These are phyloP conservation scores for Coemansia sp. DNA, from an alignment of 192 early-diverging fungal genomes.

Conservation along the genomic window DNA sequence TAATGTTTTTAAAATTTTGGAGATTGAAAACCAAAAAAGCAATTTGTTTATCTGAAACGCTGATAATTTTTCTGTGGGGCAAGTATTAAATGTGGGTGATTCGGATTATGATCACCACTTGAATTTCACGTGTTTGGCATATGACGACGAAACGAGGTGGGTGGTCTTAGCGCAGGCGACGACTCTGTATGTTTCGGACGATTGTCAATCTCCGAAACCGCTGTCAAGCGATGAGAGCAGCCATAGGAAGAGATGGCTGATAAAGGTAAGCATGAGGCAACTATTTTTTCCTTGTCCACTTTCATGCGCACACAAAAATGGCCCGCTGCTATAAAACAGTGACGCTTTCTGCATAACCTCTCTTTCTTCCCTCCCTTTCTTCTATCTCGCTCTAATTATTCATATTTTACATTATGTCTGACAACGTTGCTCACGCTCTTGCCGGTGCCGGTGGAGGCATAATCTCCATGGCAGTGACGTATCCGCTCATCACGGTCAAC, in stretches of 20 bases:
- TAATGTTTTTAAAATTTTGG: not conserved
- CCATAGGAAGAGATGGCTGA: not conserved
- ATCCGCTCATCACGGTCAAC: slow-evolving; percentile 82
- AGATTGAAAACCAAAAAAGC: not conserved
- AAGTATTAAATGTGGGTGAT: not conserved
- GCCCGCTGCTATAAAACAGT: not conserved
- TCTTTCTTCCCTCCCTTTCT: not conserved
- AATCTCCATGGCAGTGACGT: slow-evolving; percentile 91
- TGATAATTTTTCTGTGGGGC: not conserved
- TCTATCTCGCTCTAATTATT: not conserved
- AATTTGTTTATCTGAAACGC: not conserved
- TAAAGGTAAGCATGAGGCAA: not conserved
- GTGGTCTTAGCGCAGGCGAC: slow-evolving; percentile 1
- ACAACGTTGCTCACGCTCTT: slow-evolving; percentile 81
- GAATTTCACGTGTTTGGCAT: not conserved
- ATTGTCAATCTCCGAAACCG: not conserved
- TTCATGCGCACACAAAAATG: slow-evolving; percentile 3
- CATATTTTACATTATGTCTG: slow-evolving; percentile 59
- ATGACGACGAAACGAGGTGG: not conserved
- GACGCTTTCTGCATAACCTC: not conserved
- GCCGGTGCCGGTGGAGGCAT: slow-evolving; percentile 86
- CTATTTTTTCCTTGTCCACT: not conserved
- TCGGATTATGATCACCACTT: not conserved
- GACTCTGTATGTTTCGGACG: not conserved
- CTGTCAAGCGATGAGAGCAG: not conserved